A percentile compares a stretch with the other conserved stretches of the same genome.
Conservation (phyloP, 106 monocot genomes). For the Ottelia alismoides region DNA sequence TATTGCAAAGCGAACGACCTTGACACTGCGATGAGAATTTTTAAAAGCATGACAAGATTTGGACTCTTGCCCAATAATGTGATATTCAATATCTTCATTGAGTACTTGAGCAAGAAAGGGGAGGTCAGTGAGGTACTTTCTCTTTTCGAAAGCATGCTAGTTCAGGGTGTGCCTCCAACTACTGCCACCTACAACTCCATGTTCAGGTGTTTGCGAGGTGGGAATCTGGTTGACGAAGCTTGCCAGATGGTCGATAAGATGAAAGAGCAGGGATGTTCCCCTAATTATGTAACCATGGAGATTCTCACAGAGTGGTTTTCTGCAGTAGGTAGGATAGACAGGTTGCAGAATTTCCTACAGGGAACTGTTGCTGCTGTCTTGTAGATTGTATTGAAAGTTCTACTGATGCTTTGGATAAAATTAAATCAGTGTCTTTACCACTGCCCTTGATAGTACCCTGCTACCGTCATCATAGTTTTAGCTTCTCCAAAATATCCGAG, state of each 20-base stretch:
- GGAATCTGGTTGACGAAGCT: conserved; percentile 32
- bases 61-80: conserved; percentile 28
- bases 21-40: conserved; percentile 41
- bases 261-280: conserved; percentile 38
- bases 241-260: conserved; percentile 55
- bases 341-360: conserved; percentile 36
- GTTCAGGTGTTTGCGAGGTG: conserved; percentile 24
- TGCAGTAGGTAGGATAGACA: conserved; percentile 37
- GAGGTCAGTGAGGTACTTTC: conserved; percentile 24
- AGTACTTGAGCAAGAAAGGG: conserved; percentile 19
- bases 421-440: too few species aligned
- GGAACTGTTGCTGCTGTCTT: conserved; percentile 7
- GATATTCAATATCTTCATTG: conserved; percentile 53
- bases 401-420: too few species aligned
- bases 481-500: too few species aligned
- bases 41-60: conserved; percentile 29
- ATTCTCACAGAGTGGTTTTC: conserved; percentile 72
- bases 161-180: conserved; percentile 28
- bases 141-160: conserved; percentile 47
- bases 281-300: conserved; percentile 57
- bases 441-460: too few species aligned
- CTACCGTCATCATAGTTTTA: too few species aligned
- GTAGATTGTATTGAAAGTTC: too few species aligned
- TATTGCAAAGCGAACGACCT: conserved; percentile 41
- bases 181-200: conserved; percentile 59